These are phyloP conservation scores for Penicillium pulvis DNA, from an alignment of 495 filamentous ascomycete genomes.

Conservation along the genomic window DNA sequence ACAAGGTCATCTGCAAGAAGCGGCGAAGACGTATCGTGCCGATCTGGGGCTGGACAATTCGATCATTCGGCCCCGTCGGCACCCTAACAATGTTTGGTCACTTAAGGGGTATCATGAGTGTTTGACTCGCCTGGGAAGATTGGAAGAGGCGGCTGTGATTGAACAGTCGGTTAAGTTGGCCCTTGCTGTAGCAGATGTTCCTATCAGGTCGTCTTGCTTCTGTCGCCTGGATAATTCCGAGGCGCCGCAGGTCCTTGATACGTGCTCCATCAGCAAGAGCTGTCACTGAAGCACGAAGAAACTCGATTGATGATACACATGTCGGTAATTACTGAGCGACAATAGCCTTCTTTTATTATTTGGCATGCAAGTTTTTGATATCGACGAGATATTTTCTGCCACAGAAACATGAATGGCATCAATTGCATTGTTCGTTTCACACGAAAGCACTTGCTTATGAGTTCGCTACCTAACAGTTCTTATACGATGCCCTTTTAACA, in stretches of 20 bases:
- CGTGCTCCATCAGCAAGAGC: background rate
- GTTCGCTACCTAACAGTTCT: too few relatives aligned
- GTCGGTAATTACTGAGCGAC: background rate
- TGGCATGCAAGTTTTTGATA: too few relatives aligned
- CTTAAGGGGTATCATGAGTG: constrained; percentile 66
- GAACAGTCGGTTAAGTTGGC: constrained; percentile 52
- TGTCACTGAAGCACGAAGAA: constrained; percentile 1
- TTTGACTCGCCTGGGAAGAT: constrained; percentile 47
- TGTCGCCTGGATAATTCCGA: constrained; percentile 44
- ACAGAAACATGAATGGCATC: too few relatives aligned
- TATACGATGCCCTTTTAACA: too few relatives aligned
- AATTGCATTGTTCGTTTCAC: too few relatives aligned
- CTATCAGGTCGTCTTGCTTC: constrained; percentile 58
- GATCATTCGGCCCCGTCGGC: constrained; percentile 56
- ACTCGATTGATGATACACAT: background rate
- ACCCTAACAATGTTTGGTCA: constrained; percentile 68
- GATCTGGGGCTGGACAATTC: constrained; percentile 59
- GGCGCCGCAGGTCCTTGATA: constrained; percentile 9
- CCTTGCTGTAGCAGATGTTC: constrained; percentile 55
- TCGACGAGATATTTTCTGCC: too few relatives aligned
- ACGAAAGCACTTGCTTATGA: too few relatives aligned
- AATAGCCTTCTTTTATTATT: background rate
- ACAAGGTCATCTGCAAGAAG: constrained; percentile 56
- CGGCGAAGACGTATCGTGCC: constrained; percentile 53
- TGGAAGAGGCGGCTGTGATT: constrained; percentile 50